Conservation (phyloP, 2,329 filamentous ascomycete species). For the Gaeumannomyces tritici region DNA sequence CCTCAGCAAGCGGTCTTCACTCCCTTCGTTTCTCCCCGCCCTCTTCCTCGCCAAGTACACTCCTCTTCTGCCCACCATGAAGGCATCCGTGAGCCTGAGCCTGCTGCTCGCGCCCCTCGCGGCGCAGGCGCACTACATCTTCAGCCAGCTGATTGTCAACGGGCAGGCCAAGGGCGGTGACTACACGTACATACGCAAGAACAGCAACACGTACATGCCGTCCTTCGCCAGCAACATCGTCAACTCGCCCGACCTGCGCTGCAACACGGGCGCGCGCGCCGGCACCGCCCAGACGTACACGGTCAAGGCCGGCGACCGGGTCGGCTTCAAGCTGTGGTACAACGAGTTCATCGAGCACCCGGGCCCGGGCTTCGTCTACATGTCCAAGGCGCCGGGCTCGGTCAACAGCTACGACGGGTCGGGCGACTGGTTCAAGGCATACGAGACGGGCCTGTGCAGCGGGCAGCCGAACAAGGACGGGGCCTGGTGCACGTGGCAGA, state of each 20-base stretch:
- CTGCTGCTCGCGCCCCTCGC: conserved; percentile 8
- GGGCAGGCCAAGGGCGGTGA: conserved; percentile 29
- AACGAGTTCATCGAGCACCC: conserved; percentile 37
- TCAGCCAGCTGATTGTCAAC: conserved; percentile 31
- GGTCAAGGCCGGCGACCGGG: conserved; percentile 37
- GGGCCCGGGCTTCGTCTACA: conserved; percentile 30
- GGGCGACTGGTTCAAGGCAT: conserved; percentile 21
- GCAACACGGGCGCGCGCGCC: conserved; percentile 30
- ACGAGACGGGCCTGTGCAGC: conserved; percentile 17
- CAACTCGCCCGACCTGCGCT: conserved; percentile 26
- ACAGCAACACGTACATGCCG: conserved; percentile 28
- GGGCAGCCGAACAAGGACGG: conserved; percentile 9
- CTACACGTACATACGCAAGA: conserved; percentile 36
- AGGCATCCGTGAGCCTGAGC: conserved; percentile 7
- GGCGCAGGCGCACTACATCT: conserved; percentile 22
- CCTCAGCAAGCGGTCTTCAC: neutral
- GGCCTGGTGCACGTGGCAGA: conserved; percentile 17
- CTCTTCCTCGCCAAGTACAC: neutral
- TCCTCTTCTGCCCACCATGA: conserved; percentile 6
- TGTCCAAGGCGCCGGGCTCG: conserved; percentile 28
- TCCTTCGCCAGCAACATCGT: conserved; percentile 23
- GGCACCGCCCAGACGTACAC: conserved; percentile 28
- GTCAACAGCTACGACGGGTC: conserved; percentile 15
- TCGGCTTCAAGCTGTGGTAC: conserved; percentile 40
- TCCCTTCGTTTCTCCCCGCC: too few relatives aligned